Evolutionary conservation across 495 filamentous ascomycete species (phyloP), one percentile per base, ranked within the genome.

Genomic region (Penicillium waksmanii): DNA sequence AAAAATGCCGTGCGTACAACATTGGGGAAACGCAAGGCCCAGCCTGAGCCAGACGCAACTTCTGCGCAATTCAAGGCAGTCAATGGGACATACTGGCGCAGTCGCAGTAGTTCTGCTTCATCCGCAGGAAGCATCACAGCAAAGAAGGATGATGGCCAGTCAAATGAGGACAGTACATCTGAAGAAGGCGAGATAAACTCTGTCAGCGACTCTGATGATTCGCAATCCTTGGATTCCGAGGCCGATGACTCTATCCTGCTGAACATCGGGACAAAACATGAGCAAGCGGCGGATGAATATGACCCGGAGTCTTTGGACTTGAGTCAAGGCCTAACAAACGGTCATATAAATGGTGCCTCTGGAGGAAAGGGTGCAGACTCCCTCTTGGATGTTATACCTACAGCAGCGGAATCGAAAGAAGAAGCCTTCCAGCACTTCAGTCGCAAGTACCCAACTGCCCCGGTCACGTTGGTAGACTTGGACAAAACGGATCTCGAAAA

Each of bases 171-270:
- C 9, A 66, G 64, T 21, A 65, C 63, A 5, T 34, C 71, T 7
- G 67, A 72, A 57, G 62, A 70, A 35, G 69, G 64, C 17, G 67
- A 70, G 31, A 53, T 68, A 10, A 60, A 73, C 15, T 63, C 62
- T 17, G 53, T 44, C 34, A 69, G 67, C 44, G 74, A 80, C 21
- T 77, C 77, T 0, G 73, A 77, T 27, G 71, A 68, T 42, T 77
- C 77, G 17, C 72, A 66, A 15, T 73, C 70, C 31, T 35, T 69
- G 49, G 73, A 72, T 48, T 73, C 72, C 1, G 76, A 76, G 46
- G 75, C 70, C 1, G 75, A 77, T 42, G 73, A 79, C 49, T 80
- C 76, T 0, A 76, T 80, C 27, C 27, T 80, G 66, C 40, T 80
- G 61, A 80, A 80, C 46, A 70, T 78, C 36, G 72, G 73, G 11